phyloP scores from a whole-genome alignment of 164 flowering plant species.

The Aristolochia contorta region DNA sequence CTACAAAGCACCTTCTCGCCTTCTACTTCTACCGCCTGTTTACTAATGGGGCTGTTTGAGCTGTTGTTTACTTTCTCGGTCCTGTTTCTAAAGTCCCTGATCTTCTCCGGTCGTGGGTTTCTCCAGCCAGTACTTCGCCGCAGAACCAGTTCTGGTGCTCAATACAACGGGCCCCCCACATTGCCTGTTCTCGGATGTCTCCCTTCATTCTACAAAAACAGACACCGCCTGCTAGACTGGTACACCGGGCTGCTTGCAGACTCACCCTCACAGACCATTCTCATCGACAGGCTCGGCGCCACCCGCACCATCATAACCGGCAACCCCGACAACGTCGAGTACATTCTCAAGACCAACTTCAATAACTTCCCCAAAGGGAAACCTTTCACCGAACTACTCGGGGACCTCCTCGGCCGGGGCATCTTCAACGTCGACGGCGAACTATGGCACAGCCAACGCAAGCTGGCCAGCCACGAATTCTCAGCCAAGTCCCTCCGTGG shows the following conservation, averaged over 20 bases:
- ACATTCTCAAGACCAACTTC: constrained; percentile 57
- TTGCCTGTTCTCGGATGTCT: constrained; percentile 57
- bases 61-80: no score
- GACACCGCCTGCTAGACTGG: constrained; percentile 50
- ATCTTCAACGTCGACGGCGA: constrained; percentile 73
- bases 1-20: no score
- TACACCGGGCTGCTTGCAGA: constrained; percentile 50
- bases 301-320: constrained; percentile 48
- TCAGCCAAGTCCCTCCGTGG: constrained; percentile 35
- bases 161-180: no score
- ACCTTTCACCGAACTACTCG: constrained; percentile 56
- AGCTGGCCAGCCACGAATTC: constrained; percentile 58
- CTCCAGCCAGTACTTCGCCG: no score
- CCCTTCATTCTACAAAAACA: constrained; percentile 45
- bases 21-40: no score
- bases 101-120: no score
- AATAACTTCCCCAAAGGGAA: constrained; percentile 58
- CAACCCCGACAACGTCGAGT: constrained; percentile 57
- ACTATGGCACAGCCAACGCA: constrained; percentile 46
- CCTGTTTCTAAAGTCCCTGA: no score
- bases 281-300: constrained; percentile 40
- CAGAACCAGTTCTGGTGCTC: no score
- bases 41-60: no score
- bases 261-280: constrained; percentile 46
- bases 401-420: constrained; percentile 60